Base-by-base conservation (phyloP, 2,329 filamentous ascomycete species). In the Rutstroemia sp. region DNA sequence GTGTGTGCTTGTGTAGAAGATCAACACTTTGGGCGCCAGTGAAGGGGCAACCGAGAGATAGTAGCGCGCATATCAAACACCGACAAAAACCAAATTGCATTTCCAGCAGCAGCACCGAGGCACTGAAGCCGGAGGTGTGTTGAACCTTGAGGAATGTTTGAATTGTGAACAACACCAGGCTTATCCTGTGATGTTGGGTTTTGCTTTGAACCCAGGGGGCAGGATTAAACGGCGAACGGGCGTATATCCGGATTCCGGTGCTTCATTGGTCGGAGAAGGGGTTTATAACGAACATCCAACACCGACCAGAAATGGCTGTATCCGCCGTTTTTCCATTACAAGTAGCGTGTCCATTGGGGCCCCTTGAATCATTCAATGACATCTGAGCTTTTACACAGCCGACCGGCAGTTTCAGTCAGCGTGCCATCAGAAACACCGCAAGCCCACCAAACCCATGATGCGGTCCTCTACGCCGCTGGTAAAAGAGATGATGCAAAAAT, bases 401-500 rank as follows among this genome's bases (percentile, higher is more conserved):
- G 39, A 23, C 47, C 53, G 53, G 53, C 39, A 56, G 53, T 56
- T 56, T 45, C 53, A 51, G 14, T 38, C 53, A 51, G 53, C 30
- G 6, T 51, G 47, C 51, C 39, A 53, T 40, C 49, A 57, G 49
- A 34, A 47, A 53, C 40, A 47, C 38, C 45, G 42, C 42, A 48
- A 54, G 17, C 36, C 48, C 40, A 48, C 10, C 30, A 34, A 34
- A 53, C 48, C n/a, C 42, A 48, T 19, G 30, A 30, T n/a, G 19
- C 42, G 14, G 23, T 21, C 34, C n/a, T 52, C 21, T 23, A 17
- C 42, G 14, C 49, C 39, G 19, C 34, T 30, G 5, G 45, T 48
- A 34, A 27, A 25, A 36, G 44, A 8, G 39, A 34, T 53, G 53
- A 57, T 59, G 45, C 48, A 60, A 63, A 60, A 60, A 58, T 61